phyloP scores from a whole-genome alignment of 2,329 filamentous ascomycete genomes.

The Emericellopsis cladophorae region DNA sequence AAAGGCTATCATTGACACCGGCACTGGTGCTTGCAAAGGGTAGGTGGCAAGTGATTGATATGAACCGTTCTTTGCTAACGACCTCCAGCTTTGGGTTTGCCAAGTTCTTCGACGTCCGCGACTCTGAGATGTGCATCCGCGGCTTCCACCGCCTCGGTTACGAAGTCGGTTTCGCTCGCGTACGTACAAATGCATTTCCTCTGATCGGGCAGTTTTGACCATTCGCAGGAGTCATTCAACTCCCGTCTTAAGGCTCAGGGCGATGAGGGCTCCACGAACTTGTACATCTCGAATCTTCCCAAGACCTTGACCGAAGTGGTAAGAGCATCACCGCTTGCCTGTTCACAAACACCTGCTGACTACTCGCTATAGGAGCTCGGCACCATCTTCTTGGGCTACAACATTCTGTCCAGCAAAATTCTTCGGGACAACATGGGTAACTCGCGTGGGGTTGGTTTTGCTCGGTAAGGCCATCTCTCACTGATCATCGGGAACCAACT shows the following conservation, averaged over 20 bases:
- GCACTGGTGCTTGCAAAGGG: constrained; percentile 93
- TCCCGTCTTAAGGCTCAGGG: constrained; percentile 93
- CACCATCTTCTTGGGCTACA: constrained; percentile 66
- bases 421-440: constrained; percentile 84
- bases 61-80: constrained; percentile 1
- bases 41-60: constrained; percentile 26
- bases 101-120: constrained; percentile 76
- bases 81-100: constrained; percentile 79
- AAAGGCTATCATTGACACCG: constrained; percentile 95
- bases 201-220: constrained; percentile 10
- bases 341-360: constrained; percentile 5
- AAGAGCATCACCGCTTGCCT: constrained; percentile 5
- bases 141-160: constrained; percentile 92
- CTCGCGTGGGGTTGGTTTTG: constrained; percentile 94
- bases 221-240: constrained; percentile 81
- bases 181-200: constrained; percentile 27
- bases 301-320: constrained; percentile 86
- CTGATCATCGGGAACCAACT: not conserved
- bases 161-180: constrained; percentile 92
- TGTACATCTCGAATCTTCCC: constrained; percentile 95
- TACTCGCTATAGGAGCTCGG: constrained; percentile 47
- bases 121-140: constrained; percentile 92
- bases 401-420: constrained; percentile 88
- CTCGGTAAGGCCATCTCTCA: constrained; percentile 52
- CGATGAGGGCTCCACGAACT: constrained; percentile 80